Percentiles rank a stretch among this genome's conserved stretches.
phyloP scores from a whole-genome alignment of 2,329 filamentous ascomycete genomes.

The Pestalotiopsis sp. region DNA sequence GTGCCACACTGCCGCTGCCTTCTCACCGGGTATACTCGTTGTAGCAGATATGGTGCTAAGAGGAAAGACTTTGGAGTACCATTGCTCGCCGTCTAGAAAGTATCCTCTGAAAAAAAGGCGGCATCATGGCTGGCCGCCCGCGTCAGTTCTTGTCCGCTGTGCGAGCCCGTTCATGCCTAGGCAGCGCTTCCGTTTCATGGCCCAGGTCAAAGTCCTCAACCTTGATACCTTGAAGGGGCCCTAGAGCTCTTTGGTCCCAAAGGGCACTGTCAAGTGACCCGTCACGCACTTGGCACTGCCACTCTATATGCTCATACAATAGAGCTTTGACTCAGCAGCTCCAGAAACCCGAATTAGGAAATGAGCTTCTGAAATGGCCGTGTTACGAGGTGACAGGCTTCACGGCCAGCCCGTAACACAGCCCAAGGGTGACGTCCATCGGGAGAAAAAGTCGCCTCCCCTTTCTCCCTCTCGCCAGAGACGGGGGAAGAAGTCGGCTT shows the following conservation, averaged over 20 bases:
- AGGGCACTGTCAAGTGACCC: not conserved
- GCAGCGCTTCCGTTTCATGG: not conserved
- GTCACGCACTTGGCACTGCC: not conserved
- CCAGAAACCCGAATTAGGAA: not conserved
- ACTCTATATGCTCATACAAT: not conserved
- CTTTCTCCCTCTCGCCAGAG: not conserved
- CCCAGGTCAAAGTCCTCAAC: not conserved
- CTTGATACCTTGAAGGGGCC: not conserved
- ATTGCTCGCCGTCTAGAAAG: not conserved
- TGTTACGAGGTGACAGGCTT: not conserved
- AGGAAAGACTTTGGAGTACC: not conserved
- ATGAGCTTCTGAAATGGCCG: not conserved
- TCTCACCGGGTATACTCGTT: not conserved
- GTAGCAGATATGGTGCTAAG: not conserved
- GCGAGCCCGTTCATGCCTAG: not conserved
- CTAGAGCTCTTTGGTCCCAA: not conserved
- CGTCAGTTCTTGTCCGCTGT: not conserved
- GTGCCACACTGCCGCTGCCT: not conserved
- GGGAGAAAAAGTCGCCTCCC: not conserved
- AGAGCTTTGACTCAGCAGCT: not conserved
- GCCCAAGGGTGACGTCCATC: not conserved
- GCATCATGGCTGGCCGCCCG: not conserved
- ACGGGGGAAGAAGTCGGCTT: not conserved
- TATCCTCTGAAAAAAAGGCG: not conserved
- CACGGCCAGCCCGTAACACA: not conserved